phyloP scores from a whole-genome alignment of 2,329 filamentous ascomycete species.

The Ceratocystiopsis minuta region DNA sequence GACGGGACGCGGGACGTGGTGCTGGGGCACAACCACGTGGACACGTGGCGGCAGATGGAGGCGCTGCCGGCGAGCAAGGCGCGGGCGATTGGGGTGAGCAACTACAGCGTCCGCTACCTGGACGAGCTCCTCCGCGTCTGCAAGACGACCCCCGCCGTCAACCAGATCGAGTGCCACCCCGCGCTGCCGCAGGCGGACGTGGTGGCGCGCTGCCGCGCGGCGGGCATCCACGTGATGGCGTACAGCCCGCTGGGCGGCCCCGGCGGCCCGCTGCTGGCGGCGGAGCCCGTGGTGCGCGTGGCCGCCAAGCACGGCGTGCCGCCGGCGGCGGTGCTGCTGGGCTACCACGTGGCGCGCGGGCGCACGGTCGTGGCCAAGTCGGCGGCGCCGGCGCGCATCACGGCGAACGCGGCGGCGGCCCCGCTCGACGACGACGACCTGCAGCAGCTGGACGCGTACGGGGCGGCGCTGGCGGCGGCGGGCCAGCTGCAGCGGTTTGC shows the following conservation, averaged over 20 bases:
- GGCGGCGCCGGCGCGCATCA: conserved; percentile 48
- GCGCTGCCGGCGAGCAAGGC: conserved; percentile 39
- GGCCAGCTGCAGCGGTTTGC: conserved; percentile 43
- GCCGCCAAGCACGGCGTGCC: conserved; percentile 44
- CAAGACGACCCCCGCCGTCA: conserved; percentile 43
- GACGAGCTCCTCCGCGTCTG: conserved; percentile 32
- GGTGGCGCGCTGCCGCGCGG: conserved; percentile 46
- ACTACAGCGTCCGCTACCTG: conserved; percentile 39
- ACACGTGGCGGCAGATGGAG: conserved; percentile 66
- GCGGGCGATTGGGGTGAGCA: conserved; percentile 35
- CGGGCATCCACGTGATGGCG: conserved; percentile 54
- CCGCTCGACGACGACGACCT: conserved; percentile 47
- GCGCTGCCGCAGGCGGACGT: conserved; percentile 54
- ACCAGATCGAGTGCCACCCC: conserved; percentile 61
- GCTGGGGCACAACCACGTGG: conserved; percentile 47
- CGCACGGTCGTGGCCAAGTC: conserved; percentile 59
- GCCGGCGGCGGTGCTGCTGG: conserved; percentile 47
- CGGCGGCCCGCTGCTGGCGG: conserved; percentile 44
- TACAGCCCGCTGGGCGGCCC: conserved; percentile 52
- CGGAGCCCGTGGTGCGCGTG: conserved; percentile 43
- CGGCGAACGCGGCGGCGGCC: conserved; percentile 45
- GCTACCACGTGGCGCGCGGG: conserved; percentile 53
- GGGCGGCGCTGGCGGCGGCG: conserved; percentile 27
- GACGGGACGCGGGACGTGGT: conserved; percentile 62
- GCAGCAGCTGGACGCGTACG: conserved; percentile 36